Percentiles rank a stretch among this genome's conserved stretches.
Evolutionary conservation across 2,329 filamentous ascomycete species (phyloP).

Genomic region (Epichloe elymi): DNA sequence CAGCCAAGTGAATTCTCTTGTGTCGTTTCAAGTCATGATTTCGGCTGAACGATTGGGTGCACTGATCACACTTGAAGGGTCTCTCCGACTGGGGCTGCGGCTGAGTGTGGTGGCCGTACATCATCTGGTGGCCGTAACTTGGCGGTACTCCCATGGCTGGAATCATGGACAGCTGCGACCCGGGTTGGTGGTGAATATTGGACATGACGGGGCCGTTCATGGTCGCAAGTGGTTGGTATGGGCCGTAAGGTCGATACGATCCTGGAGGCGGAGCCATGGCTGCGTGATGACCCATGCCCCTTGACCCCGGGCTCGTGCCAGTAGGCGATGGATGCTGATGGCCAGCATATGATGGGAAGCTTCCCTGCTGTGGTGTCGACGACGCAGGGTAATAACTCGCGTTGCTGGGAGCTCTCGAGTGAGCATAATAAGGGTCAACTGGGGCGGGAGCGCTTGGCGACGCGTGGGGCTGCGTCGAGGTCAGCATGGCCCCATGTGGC

Average conservation of each 20-base stretch:
- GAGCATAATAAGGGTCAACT: constrained; percentile 46
- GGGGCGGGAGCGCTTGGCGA: constrained; percentile 40
- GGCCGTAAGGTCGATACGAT: constrained; percentile 33
- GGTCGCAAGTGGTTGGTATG: constrained; percentile 41
- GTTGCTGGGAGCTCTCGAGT: constrained; percentile 39
- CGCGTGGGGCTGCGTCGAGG: constrained; percentile 30
- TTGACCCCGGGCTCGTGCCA: constrained; percentile 23
- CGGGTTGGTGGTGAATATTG: constrained; percentile 64
- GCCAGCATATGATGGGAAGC: constrained; percentile 30
- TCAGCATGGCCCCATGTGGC: constrained; percentile 14
- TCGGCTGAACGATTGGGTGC: constrained; percentile 84
- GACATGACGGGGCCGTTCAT: constrained; percentile 59
- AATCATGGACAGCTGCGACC: constrained; percentile 58
- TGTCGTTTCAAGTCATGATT: constrained; percentile 96
- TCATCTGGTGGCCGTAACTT: constrained; percentile 44
- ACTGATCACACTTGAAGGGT: constrained; percentile 89
- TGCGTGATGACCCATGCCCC: constrained; percentile 23
- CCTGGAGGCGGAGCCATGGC: constrained; percentile 33
- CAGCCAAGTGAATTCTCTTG: constrained; percentile 84
- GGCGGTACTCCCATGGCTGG: constrained; percentile 40
- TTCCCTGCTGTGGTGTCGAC: constrained; percentile 32
- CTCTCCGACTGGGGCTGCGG: constrained; percentile 51
- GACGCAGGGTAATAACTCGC: constrained; percentile 47
- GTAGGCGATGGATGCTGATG: constrained; percentile 34
- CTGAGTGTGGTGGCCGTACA: constrained; percentile 45